Conservation (phyloP, 345 rosid genomes). For the Aquilaria sinensis region DNA sequence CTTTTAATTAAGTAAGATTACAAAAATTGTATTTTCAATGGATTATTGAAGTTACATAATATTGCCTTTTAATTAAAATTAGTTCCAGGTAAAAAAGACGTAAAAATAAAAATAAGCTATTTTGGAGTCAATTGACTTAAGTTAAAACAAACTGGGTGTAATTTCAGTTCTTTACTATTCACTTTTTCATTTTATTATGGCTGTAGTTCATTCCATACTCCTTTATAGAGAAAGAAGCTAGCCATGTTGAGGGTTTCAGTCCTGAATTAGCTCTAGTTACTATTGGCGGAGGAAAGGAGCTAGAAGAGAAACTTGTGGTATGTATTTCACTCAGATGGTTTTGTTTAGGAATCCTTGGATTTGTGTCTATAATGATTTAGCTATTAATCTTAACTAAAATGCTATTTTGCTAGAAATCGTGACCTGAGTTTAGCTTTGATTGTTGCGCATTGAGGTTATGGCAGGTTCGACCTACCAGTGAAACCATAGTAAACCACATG, state of each 20-base stretch:
- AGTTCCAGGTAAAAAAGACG: too few species aligned
- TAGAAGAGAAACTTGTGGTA: conserved; percentile 98
- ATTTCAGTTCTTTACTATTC: not conserved
- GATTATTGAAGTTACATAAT: too few species aligned
- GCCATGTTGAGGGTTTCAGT: conserved; percentile 92
- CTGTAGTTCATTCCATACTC: conserved; percentile 92
- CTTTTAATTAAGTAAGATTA: too few species aligned
- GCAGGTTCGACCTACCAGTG: conserved; percentile 98
- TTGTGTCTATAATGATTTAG: not conserved
- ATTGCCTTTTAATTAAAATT: too few species aligned
- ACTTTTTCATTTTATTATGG: conserved; percentile 9
- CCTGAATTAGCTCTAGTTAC: conserved; percentile 91
- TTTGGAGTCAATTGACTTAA: too few species aligned
- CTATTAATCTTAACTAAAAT: conserved; percentile 5
- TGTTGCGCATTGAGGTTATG: conserved; percentile 76
- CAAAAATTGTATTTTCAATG: too few species aligned
- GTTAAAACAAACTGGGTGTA: not conserved
- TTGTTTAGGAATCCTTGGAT: not conserved
- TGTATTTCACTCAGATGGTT: conserved; percentile 10
- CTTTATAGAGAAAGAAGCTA: conserved; percentile 96
- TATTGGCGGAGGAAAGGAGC: conserved; percentile 88
- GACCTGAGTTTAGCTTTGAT: conserved; percentile 68
- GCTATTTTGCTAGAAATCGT: conserved; percentile 19
- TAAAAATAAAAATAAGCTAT: too few species aligned
- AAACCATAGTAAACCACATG: conserved; percentile 95